Conservation (phyloP, 495 filamentous ascomycete species). For the Penicillium robsamsonii region DNA sequence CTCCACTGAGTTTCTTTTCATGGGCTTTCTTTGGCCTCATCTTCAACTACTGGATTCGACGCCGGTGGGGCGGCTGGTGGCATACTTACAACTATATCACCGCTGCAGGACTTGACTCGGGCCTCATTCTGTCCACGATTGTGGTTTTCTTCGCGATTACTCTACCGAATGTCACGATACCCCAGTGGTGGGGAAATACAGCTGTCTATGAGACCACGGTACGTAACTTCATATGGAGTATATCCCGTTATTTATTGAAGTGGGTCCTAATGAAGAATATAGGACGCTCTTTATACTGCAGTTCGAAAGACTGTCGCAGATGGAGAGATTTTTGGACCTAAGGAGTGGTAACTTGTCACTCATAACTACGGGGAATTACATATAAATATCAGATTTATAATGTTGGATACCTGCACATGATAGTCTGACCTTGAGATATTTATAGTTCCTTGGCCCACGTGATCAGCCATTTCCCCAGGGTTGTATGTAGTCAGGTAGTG, state of each 20-base stretch:
- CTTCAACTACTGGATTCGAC: slow-evolving; percentile 56
- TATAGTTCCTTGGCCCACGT: slow-evolving; percentile 13
- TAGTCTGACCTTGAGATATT: slow-evolving; percentile 1
- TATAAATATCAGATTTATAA: not conserved
- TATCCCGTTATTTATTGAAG: not conserved
- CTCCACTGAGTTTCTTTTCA: slow-evolving; percentile 56
- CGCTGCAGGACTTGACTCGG: slow-evolving; percentile 53
- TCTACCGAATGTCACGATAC: slow-evolving; percentile 46
- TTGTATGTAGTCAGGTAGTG: slow-evolving; percentile 2
- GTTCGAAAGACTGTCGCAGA: slow-evolving; percentile 43
- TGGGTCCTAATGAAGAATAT: slow-evolving; percentile 4
- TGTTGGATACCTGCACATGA: not conserved
- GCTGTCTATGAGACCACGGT: slow-evolving; percentile 36
- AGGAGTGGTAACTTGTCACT: slow-evolving; percentile 25
- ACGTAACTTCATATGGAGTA: not conserved
- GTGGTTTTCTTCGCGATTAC: slow-evolving; percentile 57
- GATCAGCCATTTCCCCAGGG: slow-evolving; percentile 4
- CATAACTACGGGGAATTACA: too few relatives aligned
- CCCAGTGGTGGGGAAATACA: slow-evolving; percentile 55
- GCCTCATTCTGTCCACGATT: slow-evolving; percentile 54
- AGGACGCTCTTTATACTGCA: slow-evolving; percentile 52
- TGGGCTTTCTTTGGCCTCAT: slow-evolving; percentile 59
- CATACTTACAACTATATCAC: slow-evolving; percentile 55
- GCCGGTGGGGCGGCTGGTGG: slow-evolving; percentile 58
- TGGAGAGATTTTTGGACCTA: slow-evolving; percentile 54